Conservation (phyloP, 805 yeast species). For the Candida tallmaniae region DNA sequence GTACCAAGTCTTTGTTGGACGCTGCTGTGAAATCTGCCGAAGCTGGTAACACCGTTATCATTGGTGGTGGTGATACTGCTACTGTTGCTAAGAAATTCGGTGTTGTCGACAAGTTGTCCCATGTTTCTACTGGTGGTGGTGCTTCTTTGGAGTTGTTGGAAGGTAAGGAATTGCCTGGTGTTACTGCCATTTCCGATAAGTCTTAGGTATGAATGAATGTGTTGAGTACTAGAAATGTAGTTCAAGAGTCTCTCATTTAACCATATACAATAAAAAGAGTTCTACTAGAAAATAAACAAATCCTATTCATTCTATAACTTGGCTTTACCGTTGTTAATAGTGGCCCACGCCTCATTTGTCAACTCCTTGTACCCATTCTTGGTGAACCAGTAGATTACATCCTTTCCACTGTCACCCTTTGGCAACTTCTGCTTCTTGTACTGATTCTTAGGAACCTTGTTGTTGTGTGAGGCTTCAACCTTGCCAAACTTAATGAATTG, state of each 20-base stretch:
- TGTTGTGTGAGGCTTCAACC: conserved; percentile 71
- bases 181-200: conserved; percentile 82
- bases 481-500: conserved; percentile 62
- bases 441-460: conserved; percentile 69
- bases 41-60: conserved; percentile 89
- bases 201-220: conserved; percentile 1
- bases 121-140: conserved; percentile 99
- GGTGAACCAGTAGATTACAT: conserved; percentile 68
- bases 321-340: conserved; percentile 32
- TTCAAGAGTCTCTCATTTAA: not conserved
- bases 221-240: not conserved
- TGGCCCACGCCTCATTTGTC: conserved; percentile 53
- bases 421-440: conserved; percentile 69
- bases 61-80: conserved; percentile 99
- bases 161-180: conserved; percentile 99
- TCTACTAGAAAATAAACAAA: not conserved
- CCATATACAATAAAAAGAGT: no score
- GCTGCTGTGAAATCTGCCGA: conserved; percentile 84
- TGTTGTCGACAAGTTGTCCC: conserved; percentile 92
- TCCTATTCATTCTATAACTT: conserved; percentile 26
- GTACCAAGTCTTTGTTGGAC: conserved; percentile 87
- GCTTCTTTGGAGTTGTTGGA: conserved; percentile 97
- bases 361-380: conserved; percentile 52
- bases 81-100: conserved; percentile 98
- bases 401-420: conserved; percentile 56